A percentile compares a stretch with the other conserved stretches of the same genome.
phyloP scores from a whole-genome alignment of 2,329 filamentous ascomycete genomes.

The Monosporascus cannonballus region DNA sequence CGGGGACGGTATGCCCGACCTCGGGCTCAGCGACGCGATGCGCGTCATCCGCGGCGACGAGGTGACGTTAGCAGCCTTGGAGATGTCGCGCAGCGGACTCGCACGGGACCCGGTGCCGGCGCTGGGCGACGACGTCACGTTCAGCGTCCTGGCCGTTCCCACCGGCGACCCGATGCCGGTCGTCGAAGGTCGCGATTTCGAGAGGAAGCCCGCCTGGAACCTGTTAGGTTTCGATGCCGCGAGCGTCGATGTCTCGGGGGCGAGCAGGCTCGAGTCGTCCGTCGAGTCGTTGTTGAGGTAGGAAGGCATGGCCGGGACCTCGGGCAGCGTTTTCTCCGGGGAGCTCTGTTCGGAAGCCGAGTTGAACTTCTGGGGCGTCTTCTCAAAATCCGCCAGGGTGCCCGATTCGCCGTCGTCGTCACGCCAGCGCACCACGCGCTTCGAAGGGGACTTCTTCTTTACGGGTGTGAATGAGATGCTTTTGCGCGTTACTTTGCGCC shows the following conservation, averaged over 20 bases:
- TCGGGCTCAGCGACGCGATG: constrained; percentile 24
- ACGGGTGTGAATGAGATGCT: constrained; percentile 75
- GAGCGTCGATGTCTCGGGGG: constrained; percentile 37
- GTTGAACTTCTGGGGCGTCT: constrained; percentile 70
- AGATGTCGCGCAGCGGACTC: constrained; percentile 44
- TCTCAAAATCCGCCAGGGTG: constrained; percentile 81
- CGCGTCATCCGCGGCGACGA: constrained; percentile 33
- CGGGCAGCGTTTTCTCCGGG: constrained; percentile 40
- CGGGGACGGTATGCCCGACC: constrained; percentile 25
- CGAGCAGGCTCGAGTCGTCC: constrained; percentile 52
- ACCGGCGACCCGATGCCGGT: constrained; percentile 55
- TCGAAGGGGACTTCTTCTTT: constrained; percentile 65
- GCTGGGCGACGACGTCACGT: constrained; percentile 46
- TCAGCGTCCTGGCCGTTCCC: constrained; percentile 50
- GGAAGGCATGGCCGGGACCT: constrained; percentile 46
- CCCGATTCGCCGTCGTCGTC: constrained; percentile 82
- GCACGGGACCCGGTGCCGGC: constrained; percentile 39
- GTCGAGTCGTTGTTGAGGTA: constrained; percentile 48
- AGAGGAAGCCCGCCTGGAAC: constrained; percentile 84
- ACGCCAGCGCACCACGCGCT: constrained; percentile 83
- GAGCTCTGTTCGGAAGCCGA: constrained; percentile 49
- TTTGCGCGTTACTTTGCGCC: constrained; percentile 67
- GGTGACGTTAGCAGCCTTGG: constrained; percentile 43
- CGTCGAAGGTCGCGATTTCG: constrained; percentile 43
- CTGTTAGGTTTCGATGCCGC: constrained; percentile 55